Base-by-base conservation (phyloP, 1,284 basidiomycete species). In the Testicularia cyperi region DNA sequence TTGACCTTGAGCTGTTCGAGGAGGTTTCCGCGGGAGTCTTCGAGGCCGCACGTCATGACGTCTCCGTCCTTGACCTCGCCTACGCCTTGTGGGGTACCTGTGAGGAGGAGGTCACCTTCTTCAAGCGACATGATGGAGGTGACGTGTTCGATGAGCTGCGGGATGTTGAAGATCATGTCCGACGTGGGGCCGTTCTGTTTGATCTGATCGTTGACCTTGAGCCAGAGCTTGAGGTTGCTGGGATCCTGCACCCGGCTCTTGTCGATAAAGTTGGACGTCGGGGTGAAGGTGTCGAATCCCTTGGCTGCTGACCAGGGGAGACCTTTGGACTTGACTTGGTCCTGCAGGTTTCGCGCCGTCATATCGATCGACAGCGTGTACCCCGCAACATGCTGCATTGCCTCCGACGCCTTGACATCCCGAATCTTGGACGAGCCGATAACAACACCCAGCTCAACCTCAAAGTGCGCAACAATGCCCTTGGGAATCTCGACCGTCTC, bases 371-470 rank as follows among this genome's bases (percentile, higher is more conserved):
- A 90, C 47, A 96, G 81, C 29, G 92, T 92, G 78, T 97, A 98
- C 38, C 94, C 94, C 12, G 90, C 90, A 42, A 98, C 83, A 74
- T 95, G 84, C 1, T 83, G 80, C 38, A 85, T 81, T 5, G 91
- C 91, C 24, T 87, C 80, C 1, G 81, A 80, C 58, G 84, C 83
- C 1, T 84, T 77, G 66, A 97, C 90, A 74, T 96, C 85, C 5
- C 90, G 82, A 19, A 88, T 91, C 7, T 80, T 78, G 78, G 88
- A 87, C 7, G 48, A 48, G 46, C 92, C 91, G 51, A 98, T 91
- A 43, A 98, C 84, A n/a, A 97, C 85, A 18, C 91, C 94, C 37
- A 98, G 88, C 79, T 98, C 94, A 61, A 98, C 94, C 83, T 97
- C 94, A 74, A 95, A 87, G 75, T 97, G 94, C 21, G 87, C 86